phyloP scores from a whole-genome alignment of 352 stramenopile species.

The Saprolegnia diclina region DNA sequence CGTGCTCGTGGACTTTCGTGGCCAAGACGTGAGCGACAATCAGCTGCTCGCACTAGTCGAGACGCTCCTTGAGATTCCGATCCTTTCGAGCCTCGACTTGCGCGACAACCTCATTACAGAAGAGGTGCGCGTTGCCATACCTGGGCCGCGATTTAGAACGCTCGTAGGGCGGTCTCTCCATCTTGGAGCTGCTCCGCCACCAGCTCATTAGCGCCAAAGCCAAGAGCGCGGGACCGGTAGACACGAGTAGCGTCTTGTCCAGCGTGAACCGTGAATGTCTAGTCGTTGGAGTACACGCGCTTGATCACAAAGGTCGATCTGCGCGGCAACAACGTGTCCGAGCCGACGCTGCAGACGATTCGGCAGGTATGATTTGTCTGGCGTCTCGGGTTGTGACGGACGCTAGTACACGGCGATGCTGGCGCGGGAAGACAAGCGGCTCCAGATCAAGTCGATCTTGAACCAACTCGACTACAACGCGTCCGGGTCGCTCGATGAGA shows the following conservation, averaged over 20 bases:
- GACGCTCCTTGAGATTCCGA: constrained; percentile 64
- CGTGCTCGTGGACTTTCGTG: constrained; percentile 60
- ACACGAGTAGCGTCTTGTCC: not conserved
- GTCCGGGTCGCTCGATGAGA: constrained; percentile 54
- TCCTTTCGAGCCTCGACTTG: constrained; percentile 69
- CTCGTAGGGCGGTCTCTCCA: constrained; percentile 50
- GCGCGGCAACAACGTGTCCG: constrained; percentile 73
- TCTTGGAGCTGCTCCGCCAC: constrained; percentile 68
- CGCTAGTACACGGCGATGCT: constrained; percentile 58
- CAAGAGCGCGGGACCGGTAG: not conserved
- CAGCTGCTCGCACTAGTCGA: constrained; percentile 75
- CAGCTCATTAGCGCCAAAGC: constrained; percentile 74
- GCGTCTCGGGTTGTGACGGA: not conserved
- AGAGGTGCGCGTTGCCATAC: constrained; percentile 36
- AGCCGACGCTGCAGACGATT: constrained; percentile 51
- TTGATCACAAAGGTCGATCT: constrained; percentile 71
- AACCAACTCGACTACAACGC: constrained; percentile 65
- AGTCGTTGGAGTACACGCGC: constrained; percentile 51
- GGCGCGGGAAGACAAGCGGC: constrained; percentile 62
- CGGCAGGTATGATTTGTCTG: constrained; percentile 32
- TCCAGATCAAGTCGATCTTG: constrained; percentile 68
- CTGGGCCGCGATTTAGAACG: not conserved
- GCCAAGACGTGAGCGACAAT: constrained; percentile 74
- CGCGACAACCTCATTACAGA: constrained; percentile 76
- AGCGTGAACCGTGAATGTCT: not conserved